Base-by-base conservation (phyloP, 1,284 basidiomycete species). In the Fomes fomentarius region DNA sequence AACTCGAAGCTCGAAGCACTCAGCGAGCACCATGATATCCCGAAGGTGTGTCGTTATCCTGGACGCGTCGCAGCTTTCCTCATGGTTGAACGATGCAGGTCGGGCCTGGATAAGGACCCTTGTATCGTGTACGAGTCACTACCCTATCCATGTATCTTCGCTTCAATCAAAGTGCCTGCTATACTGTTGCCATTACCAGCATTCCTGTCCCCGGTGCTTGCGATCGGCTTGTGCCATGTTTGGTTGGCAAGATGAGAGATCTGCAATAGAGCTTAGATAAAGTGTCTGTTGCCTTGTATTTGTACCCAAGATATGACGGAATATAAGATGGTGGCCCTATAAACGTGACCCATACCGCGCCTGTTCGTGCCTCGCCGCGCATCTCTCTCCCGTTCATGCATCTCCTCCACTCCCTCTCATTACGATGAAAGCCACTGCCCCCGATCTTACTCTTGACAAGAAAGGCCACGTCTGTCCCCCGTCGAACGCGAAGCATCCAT, bases 1-100 rank as follows among this genome's bases (percentile, higher is more conserved):
- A 99, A 99, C 70, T 69, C 82, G 28, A 93, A 97, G 69, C 79
- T 99, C 7, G 95, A 96, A 70, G 77, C 83, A 47, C 82, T 97
- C 55, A 91, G 89, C 68, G 93, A 96, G 75, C 94, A 96, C 78
- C 91, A 96, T 70, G 93, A 96, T 70, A 94, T 96, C 63, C 93
- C 93, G 37, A 94, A 94, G 79, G 93, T 89, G 67, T 60, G 71
- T 62, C 64, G 56, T n/a, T 30, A n/a, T 41, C 28, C 10, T 35
- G 15, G 2, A 12, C 17, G 52, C 62, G 54, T 47, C 25, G 8
- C 25, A 3, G 28, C 17, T 22, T 28, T 46, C 40, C 39, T 41
- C 0, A 5, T 5, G 11, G 17, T 19, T 24, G 25, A 1, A 15
- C 44, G 19, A 17, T 30, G 17, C 56, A 91, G 89, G 88, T 91